A percentile compares a stretch with the other conserved stretches of the same genome.
Conservation (phyloP, 805 yeast species). For the Candida pseudoglaebosa region DNA sequence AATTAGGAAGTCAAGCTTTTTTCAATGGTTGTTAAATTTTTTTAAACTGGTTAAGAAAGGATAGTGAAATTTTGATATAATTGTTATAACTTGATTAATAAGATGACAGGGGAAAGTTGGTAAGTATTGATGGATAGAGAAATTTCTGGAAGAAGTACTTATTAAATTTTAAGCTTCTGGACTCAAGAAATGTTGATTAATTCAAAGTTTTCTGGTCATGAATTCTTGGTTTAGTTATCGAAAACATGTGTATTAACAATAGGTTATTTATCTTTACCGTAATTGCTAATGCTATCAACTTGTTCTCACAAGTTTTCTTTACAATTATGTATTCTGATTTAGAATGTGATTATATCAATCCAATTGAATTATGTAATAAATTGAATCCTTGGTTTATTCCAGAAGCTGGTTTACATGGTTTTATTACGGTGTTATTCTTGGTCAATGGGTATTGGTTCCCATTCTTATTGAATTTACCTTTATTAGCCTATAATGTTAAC, state of each 20-base stretch:
- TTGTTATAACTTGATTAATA: neutral
- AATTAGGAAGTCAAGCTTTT: conserved; percentile 7
- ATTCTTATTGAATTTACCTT: conserved; percentile 76
- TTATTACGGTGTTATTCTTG: conserved; percentile 65
- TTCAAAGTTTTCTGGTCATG: too few species aligned
- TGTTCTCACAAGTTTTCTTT: conserved; percentile 90
- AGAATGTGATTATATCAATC: conserved; percentile 95
- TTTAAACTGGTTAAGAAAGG: too few species aligned
- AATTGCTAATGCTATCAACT: conserved; percentile 76
- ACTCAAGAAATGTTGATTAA: neutral
- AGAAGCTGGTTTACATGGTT: conserved; percentile 80
- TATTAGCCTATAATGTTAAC: conserved; percentile 78
- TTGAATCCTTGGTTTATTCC: conserved; percentile 86
- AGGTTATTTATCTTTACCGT: conserved; percentile 75
- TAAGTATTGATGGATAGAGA: conserved; percentile 20
- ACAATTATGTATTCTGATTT: conserved; percentile 93
- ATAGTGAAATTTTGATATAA: neutral
- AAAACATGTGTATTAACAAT: conserved; percentile 6
- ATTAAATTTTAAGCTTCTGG: neutral
- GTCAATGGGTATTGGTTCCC: conserved; percentile 91
- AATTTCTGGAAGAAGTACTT: neutral
- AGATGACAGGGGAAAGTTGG: conserved; percentile 40
- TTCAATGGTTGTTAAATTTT: too few species aligned
- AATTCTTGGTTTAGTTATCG: too few species aligned
- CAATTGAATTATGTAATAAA: conserved; percentile 91